A percentile compares a stretch with the other conserved stretches of the same genome.
Conservation (phyloP, 225 moss, liverwort and hornwort species). For the Pseudoscleropodium purum region DNA sequence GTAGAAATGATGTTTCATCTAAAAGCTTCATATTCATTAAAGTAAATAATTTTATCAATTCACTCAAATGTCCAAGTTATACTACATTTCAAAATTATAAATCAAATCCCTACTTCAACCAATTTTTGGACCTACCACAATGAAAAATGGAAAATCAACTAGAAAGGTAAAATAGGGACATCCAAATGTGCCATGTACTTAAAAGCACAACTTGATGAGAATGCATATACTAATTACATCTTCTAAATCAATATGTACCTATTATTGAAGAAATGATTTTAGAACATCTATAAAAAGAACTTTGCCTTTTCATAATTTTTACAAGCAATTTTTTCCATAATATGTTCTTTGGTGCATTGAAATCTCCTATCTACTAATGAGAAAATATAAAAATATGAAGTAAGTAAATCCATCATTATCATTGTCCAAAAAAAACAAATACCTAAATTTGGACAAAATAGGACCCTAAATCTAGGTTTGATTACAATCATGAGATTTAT, state of each 20-base stretch:
- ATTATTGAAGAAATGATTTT: not conserved
- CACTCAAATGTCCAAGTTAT: rapidly evolving
- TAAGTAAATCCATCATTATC: not conserved
- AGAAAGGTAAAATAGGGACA: not conserved
- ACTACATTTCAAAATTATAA: not conserved
- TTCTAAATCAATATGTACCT: not conserved
- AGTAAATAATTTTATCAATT: not conserved
- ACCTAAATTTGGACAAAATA: not conserved
- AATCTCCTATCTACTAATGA: not conserved
- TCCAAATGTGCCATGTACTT: rapidly evolving
- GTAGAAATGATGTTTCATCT: not conserved
- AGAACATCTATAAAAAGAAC: not conserved
- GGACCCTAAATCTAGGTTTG: not conserved
- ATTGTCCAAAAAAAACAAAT: not conserved
- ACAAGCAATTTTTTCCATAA: not conserved
- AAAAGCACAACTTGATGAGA: not conserved
- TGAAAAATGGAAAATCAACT: not conserved
- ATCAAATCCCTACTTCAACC: rapidly evolving
- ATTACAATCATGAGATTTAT: not conserved
- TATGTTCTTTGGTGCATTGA: not conserved
- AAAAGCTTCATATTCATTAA: rapidly evolving
- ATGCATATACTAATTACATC: not conserved
- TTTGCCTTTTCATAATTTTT: not conserved
- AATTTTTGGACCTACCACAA: rapidly evolving
- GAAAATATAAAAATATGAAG: no score